Conservation (phyloP, 1,284 basidiomycete species). For the Anthracocystis panici-leucophaei region DNA sequence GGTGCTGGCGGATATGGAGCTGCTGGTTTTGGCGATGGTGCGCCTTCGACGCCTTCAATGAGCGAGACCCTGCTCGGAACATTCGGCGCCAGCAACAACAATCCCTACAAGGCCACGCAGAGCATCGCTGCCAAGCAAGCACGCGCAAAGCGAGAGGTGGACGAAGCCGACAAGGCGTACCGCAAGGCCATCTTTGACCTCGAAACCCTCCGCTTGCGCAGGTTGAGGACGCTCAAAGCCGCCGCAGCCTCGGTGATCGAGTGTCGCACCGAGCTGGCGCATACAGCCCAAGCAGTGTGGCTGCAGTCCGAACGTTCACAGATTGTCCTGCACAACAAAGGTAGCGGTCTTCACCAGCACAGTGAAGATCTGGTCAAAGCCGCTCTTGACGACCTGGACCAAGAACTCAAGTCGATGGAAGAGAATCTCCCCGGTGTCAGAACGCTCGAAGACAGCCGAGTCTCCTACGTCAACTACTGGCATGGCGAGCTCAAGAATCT, state of each 20-base stretch:
- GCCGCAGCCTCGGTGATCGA: slow-evolving; percentile 85
- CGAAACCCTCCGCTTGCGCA: slow-evolving; percentile 83
- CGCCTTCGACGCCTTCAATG: slow-evolving; percentile 22
- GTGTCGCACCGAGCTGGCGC: slow-evolving; percentile 81
- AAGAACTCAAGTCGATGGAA: slow-evolving; percentile 74
- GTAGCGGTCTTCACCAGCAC: slow-evolving; percentile 56
- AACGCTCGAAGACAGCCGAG: slow-evolving; percentile 75
- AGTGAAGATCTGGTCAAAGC: slow-evolving; percentile 76
- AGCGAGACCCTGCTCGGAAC: slow-evolving; percentile 33
- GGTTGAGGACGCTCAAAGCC: slow-evolving; percentile 83
- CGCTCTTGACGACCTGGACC: slow-evolving; percentile 80
- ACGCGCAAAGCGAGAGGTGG: slow-evolving; percentile 61
- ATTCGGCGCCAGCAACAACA: slow-evolving; percentile 30
- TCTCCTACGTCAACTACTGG: slow-evolving; percentile 78
- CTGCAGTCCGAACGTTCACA: slow-evolving; percentile 53
- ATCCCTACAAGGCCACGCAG: slow-evolving; percentile 49
- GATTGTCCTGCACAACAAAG: slow-evolving; percentile 46
- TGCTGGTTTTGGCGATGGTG: slow-evolving; percentile 16
- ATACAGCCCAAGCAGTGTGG: slow-evolving; percentile 71
- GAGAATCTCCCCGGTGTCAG: slow-evolving; percentile 70
- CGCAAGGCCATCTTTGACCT: slow-evolving; percentile 90
- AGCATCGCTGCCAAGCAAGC: slow-evolving; percentile 59
- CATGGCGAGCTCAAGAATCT: slow-evolving; percentile 83
- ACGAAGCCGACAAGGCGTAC: slow-evolving; percentile 84
- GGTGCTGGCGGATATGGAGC: slow-evolving; percentile 13